Evolutionary conservation across 2,329 filamentous ascomycete genomes (phyloP).

Genomic region (Botrytis paeoniae): DNA sequence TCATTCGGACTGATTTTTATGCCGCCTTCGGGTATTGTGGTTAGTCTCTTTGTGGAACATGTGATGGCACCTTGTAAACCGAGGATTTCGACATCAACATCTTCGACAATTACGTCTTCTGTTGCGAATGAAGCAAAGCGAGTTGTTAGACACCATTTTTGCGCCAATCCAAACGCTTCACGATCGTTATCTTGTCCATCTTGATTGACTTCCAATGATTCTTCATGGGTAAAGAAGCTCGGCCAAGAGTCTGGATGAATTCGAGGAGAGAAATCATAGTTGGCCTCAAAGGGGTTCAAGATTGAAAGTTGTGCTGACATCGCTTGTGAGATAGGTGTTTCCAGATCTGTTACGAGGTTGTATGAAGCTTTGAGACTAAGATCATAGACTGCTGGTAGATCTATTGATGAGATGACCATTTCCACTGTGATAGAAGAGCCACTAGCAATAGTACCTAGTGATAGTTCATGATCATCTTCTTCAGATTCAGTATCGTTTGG

Average conservation of each 20-base stretch:
- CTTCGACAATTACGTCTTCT: slow-evolving; percentile 58
- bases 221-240: slow-evolving; percentile 66
- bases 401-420: slow-evolving; percentile 50
- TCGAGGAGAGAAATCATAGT: slow-evolving; percentile 80
- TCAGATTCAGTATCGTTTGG: neutral
- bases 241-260: slow-evolving; percentile 81
- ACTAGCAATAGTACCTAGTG: slow-evolving; percentile 43
- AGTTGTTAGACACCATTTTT: slow-evolving; percentile 77
- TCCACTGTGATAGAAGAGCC: slow-evolving; percentile 45
- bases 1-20: slow-evolving; percentile 60
- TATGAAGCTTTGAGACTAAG: slow-evolving; percentile 74
- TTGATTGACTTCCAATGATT: slow-evolving; percentile 35
- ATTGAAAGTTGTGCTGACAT: slow-evolving; percentile 67
- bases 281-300: slow-evolving; percentile 84
- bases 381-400: slow-evolving; percentile 56
- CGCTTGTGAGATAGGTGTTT: slow-evolving; percentile 76
- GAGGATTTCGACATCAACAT: slow-evolving; percentile 61
- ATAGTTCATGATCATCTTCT: slow-evolving; percentile 21
- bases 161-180: slow-evolving; percentile 62
- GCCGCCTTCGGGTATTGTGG: slow-evolving; percentile 42
- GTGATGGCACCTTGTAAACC: slow-evolving; percentile 59
- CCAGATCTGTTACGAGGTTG: slow-evolving; percentile 72
- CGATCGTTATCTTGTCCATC: slow-evolving; percentile 36
- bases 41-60: slow-evolving; percentile 49
- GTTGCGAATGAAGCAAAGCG: slow-evolving; percentile 73